Evolutionary conservation across 1,139 yeast species (phyloP).

Genomic region (Candida albicans): DNA sequence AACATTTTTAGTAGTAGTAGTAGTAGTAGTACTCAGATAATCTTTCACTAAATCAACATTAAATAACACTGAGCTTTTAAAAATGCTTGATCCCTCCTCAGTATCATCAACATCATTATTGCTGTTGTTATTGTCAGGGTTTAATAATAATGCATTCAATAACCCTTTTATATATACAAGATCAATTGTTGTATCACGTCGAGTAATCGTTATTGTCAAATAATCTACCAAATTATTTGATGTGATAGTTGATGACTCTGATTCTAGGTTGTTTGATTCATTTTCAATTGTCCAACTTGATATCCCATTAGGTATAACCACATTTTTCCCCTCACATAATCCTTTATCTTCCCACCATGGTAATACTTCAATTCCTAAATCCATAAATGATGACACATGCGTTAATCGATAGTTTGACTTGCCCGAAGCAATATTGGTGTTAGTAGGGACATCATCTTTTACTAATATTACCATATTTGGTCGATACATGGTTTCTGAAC

Average conservation of each 20-base stretch:
- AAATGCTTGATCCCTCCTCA: no score
- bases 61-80: no score
- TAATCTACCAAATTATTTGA: slow-evolving; percentile 22
- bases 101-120: no score
- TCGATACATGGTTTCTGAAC: slow-evolving; percentile 48
- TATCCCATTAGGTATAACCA: slow-evolving; percentile 38
- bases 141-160: slow-evolving; percentile 13
- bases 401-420: slow-evolving; percentile 22
- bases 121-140: no score
- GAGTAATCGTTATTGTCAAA: slow-evolving; percentile 31
- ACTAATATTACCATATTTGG: slow-evolving; percentile 44
- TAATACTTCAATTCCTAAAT: slow-evolving; percentile 35
- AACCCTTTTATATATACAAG: slow-evolving; percentile 33
- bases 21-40: no score
- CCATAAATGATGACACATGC: slow-evolving; percentile 35
- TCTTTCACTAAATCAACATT: no score
- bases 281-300: slow-evolving; percentile 26
- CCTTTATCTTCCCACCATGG: slow-evolving; percentile 32
- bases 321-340: slow-evolving; percentile 22
- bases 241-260: no score
- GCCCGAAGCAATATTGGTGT: no score
- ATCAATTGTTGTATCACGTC: slow-evolving; percentile 37
- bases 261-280: neutral
- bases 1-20: no score
- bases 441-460: slow-evolving; percentile 21